phyloP scores from a whole-genome alignment of 257 asterid species.

The Leonotis leonurus region DNA sequence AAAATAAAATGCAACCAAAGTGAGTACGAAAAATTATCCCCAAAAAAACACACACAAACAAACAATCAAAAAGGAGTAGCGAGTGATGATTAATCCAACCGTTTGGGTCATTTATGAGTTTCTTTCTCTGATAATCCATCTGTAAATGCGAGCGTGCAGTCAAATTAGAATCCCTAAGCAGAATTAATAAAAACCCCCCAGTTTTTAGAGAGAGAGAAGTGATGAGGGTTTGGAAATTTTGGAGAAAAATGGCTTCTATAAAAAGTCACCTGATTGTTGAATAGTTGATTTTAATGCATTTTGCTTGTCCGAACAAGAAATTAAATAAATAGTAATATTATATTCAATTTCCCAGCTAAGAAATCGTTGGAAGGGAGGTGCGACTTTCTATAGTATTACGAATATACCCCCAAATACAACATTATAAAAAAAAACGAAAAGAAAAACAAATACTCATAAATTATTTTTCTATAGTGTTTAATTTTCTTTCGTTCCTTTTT shows the following conservation, averaged over 20 bases:
- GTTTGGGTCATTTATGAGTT: constrained; percentile 90
- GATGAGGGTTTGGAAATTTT: constrained; percentile 29
- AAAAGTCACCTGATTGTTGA: constrained; percentile 50
- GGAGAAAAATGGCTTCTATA: constrained; percentile 34
- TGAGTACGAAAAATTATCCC: neutral
- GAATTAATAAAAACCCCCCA: constrained; percentile 27
- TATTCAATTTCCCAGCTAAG: neutral
- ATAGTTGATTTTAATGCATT: constrained; percentile 25
- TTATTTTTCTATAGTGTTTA: no score
- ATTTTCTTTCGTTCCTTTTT: no score
- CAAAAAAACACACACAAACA: neutral
- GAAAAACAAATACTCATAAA: no score
- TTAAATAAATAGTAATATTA: neutral
- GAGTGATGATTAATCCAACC: constrained; percentile 31
- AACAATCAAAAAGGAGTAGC: neutral
- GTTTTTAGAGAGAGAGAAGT: constrained; percentile 15
- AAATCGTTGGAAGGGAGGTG: neutral
- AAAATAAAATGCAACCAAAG: constrained; percentile 16
- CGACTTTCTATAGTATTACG: neutral
- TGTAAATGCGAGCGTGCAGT: constrained; percentile 17
- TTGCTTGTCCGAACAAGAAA: constrained; percentile 31
- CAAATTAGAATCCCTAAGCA: constrained; percentile 25
- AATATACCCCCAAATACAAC: neutral
- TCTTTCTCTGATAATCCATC: constrained; percentile 72
- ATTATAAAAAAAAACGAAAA: no score